A percentile compares a stretch with the other conserved stretches of the same genome.
Conservation (phyloP, 139 green algal species). For the Limnomonas spitsbergensis region DNA sequence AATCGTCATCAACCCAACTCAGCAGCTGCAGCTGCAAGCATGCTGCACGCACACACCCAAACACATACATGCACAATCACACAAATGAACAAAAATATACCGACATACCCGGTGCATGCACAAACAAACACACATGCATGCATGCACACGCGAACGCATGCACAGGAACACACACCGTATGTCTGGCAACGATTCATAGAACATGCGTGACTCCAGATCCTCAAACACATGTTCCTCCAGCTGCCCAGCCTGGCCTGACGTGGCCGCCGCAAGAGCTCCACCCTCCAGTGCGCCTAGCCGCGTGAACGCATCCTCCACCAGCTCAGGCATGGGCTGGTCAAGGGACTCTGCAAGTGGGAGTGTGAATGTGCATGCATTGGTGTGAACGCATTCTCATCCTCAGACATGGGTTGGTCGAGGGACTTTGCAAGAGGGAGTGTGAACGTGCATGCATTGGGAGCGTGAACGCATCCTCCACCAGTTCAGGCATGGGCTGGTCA, state of each 20-base stretch:
- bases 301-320: constrained; percentile 65
- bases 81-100: too few relatives aligned
- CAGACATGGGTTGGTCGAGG: constrained; percentile 62
- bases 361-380: background rate
- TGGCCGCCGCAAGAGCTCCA: background rate
- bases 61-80: too few relatives aligned
- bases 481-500: constrained; percentile 57
- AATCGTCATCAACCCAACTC: too few relatives aligned
- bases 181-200: constrained; percentile 87
- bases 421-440: constrained; percentile 53
- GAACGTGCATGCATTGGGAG: constrained; percentile 33
- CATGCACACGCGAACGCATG: too few relatives aligned
- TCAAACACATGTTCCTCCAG: constrained; percentile 26
- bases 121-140: too few relatives aligned
- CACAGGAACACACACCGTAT: too few relatives aligned
- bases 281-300: constrained; percentile 29
- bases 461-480: constrained; percentile 65
- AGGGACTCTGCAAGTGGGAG: constrained; percentile 54
- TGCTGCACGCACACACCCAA: too few relatives aligned
- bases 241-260: background rate
- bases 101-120: too few relatives aligned
- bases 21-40: too few relatives aligned
- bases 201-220: constrained; percentile 38
- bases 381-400: constrained; percentile 23
- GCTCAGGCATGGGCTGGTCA: constrained; percentile 57